phyloP scores from a whole-genome alignment of 805 yeast species.

The Saccharomycopsis olivae region DNA sequence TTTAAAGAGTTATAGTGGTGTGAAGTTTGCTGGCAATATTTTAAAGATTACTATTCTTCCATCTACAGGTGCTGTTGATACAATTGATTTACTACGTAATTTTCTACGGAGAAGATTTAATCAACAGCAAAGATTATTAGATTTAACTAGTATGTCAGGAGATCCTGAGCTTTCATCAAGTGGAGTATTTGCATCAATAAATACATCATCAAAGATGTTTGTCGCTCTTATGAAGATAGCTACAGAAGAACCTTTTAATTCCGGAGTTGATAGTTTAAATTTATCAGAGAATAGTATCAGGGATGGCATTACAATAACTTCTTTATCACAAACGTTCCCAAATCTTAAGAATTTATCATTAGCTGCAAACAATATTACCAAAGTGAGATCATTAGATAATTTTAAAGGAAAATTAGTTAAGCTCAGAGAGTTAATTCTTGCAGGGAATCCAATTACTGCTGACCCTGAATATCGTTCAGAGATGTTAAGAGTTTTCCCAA shows the following conservation, averaged over 20 bases:
- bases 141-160: conserved; percentile 50
- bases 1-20: conserved; percentile 58
- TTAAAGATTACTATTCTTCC: conserved; percentile 39
- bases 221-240: conserved; percentile 85
- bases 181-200: conserved; percentile 54
- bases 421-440: conserved; percentile 66
- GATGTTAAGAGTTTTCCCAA: conserved; percentile 66
- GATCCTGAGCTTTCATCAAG: conserved; percentile 50
- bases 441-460: conserved; percentile 61
- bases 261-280: conserved; percentile 55
- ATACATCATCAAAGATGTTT: conserved; percentile 71
- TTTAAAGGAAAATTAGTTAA: conserved; percentile 69
- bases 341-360: conserved; percentile 66
- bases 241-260: conserved; percentile 31
- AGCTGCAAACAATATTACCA: conserved; percentile 59
- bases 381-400: conserved; percentile 49
- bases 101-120: conserved; percentile 63
- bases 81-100: conserved; percentile 51
- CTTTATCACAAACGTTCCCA: conserved; percentile 67
- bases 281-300: conserved; percentile 59
- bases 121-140: conserved; percentile 51
- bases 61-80: conserved; percentile 26
- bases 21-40: conserved; percentile 66
- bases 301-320: conserved; percentile 17
- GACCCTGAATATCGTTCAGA: conserved; percentile 45